Base-by-base conservation (phyloP, 2,329 filamentous ascomycete species). In the Alternaria panax region DNA sequence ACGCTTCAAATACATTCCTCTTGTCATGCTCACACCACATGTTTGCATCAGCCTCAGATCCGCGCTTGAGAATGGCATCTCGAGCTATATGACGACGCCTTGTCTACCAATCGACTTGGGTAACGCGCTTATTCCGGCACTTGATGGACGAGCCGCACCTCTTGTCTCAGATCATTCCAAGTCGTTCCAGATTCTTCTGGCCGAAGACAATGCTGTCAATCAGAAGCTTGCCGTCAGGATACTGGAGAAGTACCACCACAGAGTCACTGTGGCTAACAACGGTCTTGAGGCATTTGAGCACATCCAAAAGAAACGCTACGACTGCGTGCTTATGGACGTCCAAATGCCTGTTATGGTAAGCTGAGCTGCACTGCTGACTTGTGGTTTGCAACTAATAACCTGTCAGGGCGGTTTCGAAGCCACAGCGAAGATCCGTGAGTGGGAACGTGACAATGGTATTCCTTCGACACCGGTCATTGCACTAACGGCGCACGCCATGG, bases 311-410 rank as follows among this genome's bases (percentile, higher is more conserved):
- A 94, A 91, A 81, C 90, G 92, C 75, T 99, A 96, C 77, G 95
- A 99, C 78, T 92, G 97, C 62, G 95, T 99, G 65, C 85, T 99
- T 48, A 99, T 99, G 95, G 95, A 99, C 75, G 95, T 99, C 18
- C 95, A 98, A 78, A 99, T 99, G 95, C 95, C 95, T n/a, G 91
- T 98, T 72, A 98, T 98, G 93, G 89, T 91, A 81, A 82, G 87
- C 65, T 48, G 16, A 59, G 22, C 2, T 43, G 1, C n/a, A 30
- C 12, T 5, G 16, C 8, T 9, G n/a, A 60, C 11, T 43, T 3
- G 7, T 34, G 7, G 34, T 54, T 20, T n/a, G 22, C 7, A 24
- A 42, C 79, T 85, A 75, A 86, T 73, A n/a, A 54, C 20, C 9
- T 32, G 41, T 51, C 58, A 91, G 89, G 95, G 95, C 75, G 95